Percentiles rank a stretch among this genome's conserved stretches.
Evolutionary conservation across 1,139 yeast genomes (phyloP).

Genomic region (Pichia terricola): DNA sequence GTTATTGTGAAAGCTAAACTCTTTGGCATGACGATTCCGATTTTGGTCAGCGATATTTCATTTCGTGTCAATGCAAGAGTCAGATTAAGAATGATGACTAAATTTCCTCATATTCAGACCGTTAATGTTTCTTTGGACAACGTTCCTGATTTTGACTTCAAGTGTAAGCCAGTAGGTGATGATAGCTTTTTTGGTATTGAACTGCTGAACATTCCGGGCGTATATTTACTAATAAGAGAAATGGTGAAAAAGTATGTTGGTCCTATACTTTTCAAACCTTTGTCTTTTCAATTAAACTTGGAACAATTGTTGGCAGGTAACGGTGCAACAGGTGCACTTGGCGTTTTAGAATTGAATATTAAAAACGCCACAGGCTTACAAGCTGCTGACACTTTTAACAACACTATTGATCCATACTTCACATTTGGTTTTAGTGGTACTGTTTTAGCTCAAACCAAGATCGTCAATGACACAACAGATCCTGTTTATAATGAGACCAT

Average conservation of each 20-base stretch:
- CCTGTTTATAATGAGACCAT: conserved; percentile 84
- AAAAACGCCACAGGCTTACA: conserved; percentile 59
- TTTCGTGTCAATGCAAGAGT: conserved; percentile 65
- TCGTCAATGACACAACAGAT: conserved; percentile 50
- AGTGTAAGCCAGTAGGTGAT: conserved; percentile 58
- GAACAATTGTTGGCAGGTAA: conserved; percentile 87
- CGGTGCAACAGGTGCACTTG: conserved; percentile 71
- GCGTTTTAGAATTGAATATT: conserved; percentile 66
- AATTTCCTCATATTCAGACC: conserved; percentile 89
- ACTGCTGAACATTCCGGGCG: conserved; percentile 75
- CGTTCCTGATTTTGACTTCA: conserved; percentile 81
- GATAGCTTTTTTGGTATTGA: conserved; percentile 83
- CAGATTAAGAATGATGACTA: conserved; percentile 77
- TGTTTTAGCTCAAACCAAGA: conserved; percentile 56
- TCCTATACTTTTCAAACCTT: conserved; percentile 78
- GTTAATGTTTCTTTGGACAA: conserved; percentile 76
- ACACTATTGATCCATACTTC: conserved; percentile 84
- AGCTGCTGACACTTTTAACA: conserved; percentile 60
- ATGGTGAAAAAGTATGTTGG: conserved; percentile 82
- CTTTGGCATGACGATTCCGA: conserved; percentile 61
- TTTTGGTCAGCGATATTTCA: conserved; percentile 52
- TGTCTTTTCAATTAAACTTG: conserved; percentile 83
- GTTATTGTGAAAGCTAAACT: conserved; percentile 55
- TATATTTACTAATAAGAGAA: conserved; percentile 69
- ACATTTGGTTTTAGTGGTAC: conserved; percentile 55